Base-by-base conservation (phyloP, 2,329 filamentous ascomycete genomes). In the Aspergillus vadensis region DNA sequence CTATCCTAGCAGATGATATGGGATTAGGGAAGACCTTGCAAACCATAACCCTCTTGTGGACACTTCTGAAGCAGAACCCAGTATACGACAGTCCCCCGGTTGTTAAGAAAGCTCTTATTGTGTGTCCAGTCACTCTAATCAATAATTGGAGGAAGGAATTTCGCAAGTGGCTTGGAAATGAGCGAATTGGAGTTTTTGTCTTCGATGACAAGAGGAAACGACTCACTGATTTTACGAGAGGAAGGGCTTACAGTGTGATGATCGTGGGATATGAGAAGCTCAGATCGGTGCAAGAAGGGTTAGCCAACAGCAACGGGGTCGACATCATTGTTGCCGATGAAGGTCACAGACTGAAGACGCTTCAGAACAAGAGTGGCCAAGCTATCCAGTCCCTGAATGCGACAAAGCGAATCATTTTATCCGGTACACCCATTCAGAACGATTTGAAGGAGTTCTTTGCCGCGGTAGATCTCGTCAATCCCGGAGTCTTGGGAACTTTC, bases 1-100 rank as follows among this genome's bases (percentile, higher is more conserved):
- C 88, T 3, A 87, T 91, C 60, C 78, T 91, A 52, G 89, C 89
- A 1, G 89, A 91, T 70, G 89, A 91, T 67, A 91, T 91, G 89
- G 89, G 89, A 0, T 74, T 91, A 2, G 89, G 89, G 19, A 91
- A 91, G 75, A 91, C 89, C 0, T 71, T 91, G 36, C 88, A 91
- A 68, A 91, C 88, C 0, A 91, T 91, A 68, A 80, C 88, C 3
- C 74, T 91, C 49, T 70, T 91, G 12, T 91, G 88, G 88, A 91
- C 88, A 1, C 73, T 91, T 36, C 75, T 91, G 63, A 91, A 90
- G 72, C 88, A 91, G 69, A 90, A 88, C 68, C 88, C 88, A 0
- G 80, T 90, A 5, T 80, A 86, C 65, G 83, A 84, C 41, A 81
- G 79, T 27, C 67, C 76, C 2, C 85, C 87, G 2, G 84, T 90